phyloP scores from a whole-genome alignment of 2,329 filamentous ascomycete species.

The Sporothrix sp. region DNA sequence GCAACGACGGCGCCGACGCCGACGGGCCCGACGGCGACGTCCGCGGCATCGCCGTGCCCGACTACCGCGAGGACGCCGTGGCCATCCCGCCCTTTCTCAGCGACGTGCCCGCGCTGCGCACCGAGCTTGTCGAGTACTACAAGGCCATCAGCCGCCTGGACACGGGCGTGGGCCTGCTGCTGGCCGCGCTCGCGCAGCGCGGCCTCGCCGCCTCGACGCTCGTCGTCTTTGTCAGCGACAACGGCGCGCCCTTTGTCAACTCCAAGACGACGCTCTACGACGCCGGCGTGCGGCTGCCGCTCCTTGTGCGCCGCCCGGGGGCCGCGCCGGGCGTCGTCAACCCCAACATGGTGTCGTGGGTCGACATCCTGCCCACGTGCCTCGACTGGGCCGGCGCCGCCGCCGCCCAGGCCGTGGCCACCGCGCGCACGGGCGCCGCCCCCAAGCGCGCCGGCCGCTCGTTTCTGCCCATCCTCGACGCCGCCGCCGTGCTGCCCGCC shows the following conservation, averaged over 20 bases:
- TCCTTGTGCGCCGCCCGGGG: constrained; percentile 31
- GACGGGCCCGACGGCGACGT: constrained; percentile 5
- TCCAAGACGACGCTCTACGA: constrained; percentile 43
- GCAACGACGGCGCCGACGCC: constrained; percentile 29
- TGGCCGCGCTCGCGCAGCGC: constrained; percentile 25
- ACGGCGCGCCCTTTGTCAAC: constrained; percentile 40
- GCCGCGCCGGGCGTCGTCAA: constrained; percentile 24
- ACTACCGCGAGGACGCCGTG: constrained; percentile 25
- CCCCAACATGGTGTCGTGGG: constrained; percentile 35
- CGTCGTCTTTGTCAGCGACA: constrained; percentile 39
- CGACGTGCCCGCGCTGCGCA: constrained; percentile 30
- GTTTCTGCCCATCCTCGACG: constrained; percentile 28
- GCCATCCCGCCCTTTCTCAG: constrained; percentile 32
- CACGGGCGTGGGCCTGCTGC: constrained; percentile 31
- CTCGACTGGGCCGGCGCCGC: constrained; percentile 30
- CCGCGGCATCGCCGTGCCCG: constrained; percentile 18
- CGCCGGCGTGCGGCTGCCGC: constrained; percentile 34
- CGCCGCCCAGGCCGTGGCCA: constrained; percentile 14
- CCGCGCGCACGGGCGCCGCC: neutral
- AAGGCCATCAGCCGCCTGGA: constrained; percentile 33
- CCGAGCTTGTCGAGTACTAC: constrained; percentile 35
- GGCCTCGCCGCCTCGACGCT: constrained; percentile 30
- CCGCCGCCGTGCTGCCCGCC: constrained; percentile 13
- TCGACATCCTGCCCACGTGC: constrained; percentile 37
- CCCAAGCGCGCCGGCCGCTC: constrained; percentile 26